These are phyloP conservation scores for Tarenaya hassleriana DNA, from an alignment of 345 rosid species.

Conservation along the genomic window DNA sequence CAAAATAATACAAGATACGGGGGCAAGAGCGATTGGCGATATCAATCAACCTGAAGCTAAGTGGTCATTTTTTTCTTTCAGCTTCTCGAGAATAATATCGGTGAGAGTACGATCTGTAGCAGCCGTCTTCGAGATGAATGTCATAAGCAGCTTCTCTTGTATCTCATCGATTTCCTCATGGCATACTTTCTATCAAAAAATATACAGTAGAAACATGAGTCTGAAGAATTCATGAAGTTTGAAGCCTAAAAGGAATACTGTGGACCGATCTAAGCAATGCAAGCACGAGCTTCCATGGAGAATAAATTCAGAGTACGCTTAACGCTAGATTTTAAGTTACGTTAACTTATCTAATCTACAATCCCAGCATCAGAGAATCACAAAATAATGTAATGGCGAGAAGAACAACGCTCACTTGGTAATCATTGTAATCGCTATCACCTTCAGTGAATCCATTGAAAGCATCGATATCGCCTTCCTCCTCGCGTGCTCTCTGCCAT, in stretches of 20 bases:
- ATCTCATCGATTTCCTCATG: conserved; percentile 75
- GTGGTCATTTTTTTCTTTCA: conserved; percentile 50
- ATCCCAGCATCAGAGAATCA: neutral
- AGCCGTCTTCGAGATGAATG: conserved; percentile 63
- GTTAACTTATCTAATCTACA: neutral
- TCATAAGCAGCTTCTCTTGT: conserved; percentile 76
- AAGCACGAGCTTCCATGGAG: neutral
- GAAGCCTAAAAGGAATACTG: neutral
- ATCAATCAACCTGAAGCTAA: conserved; percentile 63
- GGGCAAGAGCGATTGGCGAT: too few species aligned
- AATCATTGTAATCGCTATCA: conserved; percentile 44
- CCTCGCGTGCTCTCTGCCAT: conserved; percentile 29
- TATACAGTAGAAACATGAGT: conserved; percentile 3
- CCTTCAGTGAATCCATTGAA: conserved; percentile 59
- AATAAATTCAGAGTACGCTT: neutral
- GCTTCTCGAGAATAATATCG: conserved; percentile 59
- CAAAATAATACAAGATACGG: too few species aligned
- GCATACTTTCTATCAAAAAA: neutral
- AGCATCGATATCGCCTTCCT: conserved; percentile 59
- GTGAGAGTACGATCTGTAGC: conserved; percentile 70
- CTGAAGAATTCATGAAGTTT: neutral
- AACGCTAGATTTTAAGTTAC: neutral
- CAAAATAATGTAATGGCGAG: neutral
- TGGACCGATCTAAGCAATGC: neutral
- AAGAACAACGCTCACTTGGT: conserved; percentile 36